Percentiles rank a stretch among this genome's conserved stretches.
Conservation (phyloP, 164 flowering plant genomes). For the Warburgia ugandensis region DNA sequence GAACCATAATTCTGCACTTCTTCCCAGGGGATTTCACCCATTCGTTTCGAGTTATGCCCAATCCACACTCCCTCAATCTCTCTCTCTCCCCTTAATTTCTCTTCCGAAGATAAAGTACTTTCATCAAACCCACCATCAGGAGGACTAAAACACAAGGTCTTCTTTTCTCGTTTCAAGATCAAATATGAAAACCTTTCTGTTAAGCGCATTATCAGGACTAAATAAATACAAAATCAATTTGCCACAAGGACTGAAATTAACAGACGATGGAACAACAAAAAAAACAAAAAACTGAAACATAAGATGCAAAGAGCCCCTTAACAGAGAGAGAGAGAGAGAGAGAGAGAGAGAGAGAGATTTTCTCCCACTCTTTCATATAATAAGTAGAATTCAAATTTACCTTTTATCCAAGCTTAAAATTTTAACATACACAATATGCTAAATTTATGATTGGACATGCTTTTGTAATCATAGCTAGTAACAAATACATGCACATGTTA, state of each 20-base stretch:
- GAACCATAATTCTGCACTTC: constrained; percentile 68
- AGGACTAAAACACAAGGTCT: constrained; percentile 67
- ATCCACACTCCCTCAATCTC: constrained; percentile 77
- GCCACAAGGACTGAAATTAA: constrained; percentile 77
- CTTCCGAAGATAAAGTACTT: constrained; percentile 73
- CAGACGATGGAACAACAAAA: constrained; percentile 51
- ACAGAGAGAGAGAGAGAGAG: too few species aligned
- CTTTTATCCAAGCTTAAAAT: too few species aligned
- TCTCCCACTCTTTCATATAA: too few species aligned
- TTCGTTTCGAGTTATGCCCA: constrained; percentile 92
- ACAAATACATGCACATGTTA: too few species aligned
- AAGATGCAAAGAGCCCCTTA: too few species aligned
- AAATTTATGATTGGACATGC: too few species aligned
- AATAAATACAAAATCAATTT: constrained; percentile 50
- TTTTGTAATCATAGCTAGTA: too few species aligned
- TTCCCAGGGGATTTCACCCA: constrained; percentile 59
- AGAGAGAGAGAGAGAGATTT: too few species aligned
- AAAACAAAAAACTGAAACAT: too few species aligned
- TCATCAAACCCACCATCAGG: constrained; percentile 91
- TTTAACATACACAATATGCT: too few species aligned
- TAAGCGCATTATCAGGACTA: constrained; percentile 69
- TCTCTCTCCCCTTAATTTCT: constrained; percentile 92
- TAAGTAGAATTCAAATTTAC: too few species aligned
- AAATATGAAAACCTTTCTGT: constrained; percentile 56
- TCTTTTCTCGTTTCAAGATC: constrained; percentile 45